Percentiles rank a stretch among this genome's conserved stretches.
These are phyloP conservation scores for Anethum foeniculum DNA, from an alignment of 140 eudicot species.

Conservation along the genomic window DNA sequence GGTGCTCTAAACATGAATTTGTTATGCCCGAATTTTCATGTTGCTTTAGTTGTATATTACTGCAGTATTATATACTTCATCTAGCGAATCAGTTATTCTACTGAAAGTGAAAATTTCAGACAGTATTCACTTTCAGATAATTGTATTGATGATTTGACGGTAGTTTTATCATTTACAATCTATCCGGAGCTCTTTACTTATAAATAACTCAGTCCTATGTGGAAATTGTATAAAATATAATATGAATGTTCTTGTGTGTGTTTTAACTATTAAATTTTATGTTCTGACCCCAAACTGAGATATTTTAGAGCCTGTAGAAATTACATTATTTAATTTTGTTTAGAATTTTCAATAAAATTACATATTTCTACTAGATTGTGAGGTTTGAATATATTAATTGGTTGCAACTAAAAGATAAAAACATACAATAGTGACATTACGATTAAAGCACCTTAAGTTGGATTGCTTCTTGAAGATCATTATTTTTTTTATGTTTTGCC, in stretches of 20 bases:
- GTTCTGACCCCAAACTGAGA: neutral
- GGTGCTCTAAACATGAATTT: neutral
- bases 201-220: too few species aligned
- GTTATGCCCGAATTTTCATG: neutral
- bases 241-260: neutral
- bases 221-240: too few species aligned
- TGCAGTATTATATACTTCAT: neutral
- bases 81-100: neutral
- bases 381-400: neutral
- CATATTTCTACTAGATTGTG: neutral
- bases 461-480: neutral
- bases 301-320: neutral
- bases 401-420: too few species aligned
- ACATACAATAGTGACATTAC: neutral
- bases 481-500: neutral
- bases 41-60: neutral
- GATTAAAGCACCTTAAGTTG: neutral
- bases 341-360: too few species aligned
- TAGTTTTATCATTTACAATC: neutral
- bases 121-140: neutral
- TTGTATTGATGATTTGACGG: too few species aligned
- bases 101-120: neutral
- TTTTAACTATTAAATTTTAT: neutral
- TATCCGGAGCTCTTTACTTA: too few species aligned
- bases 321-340: too few species aligned